Evolutionary conservation across 768 basidiomycete species (phyloP).

Genomic region (Cystofilobasidium macerans): DNA sequence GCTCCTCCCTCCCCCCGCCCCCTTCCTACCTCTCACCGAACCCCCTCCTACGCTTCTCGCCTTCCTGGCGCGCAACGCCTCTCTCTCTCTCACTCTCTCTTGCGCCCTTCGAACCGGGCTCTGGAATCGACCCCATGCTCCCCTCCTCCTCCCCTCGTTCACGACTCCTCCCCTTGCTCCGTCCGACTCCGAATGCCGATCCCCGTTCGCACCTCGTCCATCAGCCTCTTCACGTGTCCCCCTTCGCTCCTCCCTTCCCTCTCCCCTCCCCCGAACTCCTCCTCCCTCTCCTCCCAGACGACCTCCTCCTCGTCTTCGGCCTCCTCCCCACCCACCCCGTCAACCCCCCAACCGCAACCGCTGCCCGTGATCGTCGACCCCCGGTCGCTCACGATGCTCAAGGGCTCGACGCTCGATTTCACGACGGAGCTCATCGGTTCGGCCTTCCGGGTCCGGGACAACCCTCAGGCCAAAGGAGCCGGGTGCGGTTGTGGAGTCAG

Average conservation of each 20-base stretch:
- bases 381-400: conserved; percentile 68
- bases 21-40: no score
- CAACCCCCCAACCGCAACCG: no score
- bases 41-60: no score
- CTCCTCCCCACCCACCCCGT: no score
- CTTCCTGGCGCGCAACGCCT: no score
- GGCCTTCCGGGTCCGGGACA: conserved; percentile 68
- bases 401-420: conserved; percentile 80
- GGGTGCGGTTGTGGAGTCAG: conserved; percentile 94
- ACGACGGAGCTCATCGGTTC: conserved; percentile 92
- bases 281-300: conserved; percentile 33
- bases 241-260: neutral
- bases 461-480: conserved; percentile 72
- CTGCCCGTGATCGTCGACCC: conserved; percentile 62
- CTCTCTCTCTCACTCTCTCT: neutral
- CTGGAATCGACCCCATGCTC: no score
- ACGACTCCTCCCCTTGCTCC: neutral
- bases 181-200: neutral
- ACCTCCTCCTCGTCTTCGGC: conserved; percentile 8
- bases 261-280: conserved; percentile 55
- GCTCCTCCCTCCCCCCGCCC: no score
- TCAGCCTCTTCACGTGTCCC: no score
- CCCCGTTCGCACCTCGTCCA: neutral
- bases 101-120: no score
- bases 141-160: no score